These are phyloP conservation scores for Penicillium sp. DNA, from an alignment of 2,329 filamentous ascomycete species.

Conservation along the genomic window DNA sequence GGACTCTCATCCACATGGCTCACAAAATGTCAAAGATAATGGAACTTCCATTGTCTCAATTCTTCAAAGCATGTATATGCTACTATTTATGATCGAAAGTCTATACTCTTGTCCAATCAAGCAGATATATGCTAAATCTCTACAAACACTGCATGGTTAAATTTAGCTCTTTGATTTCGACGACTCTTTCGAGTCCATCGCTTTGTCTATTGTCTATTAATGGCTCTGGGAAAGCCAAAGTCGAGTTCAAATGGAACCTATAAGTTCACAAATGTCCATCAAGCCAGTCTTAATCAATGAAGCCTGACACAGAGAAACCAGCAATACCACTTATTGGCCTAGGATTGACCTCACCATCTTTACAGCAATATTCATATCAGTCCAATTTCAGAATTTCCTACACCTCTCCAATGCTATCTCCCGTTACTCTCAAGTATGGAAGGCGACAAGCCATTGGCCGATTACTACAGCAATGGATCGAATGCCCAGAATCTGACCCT, in stretches of 20 bases:
- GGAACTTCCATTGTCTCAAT: not conserved
- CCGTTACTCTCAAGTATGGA: not conserved
- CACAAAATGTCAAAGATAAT: not conserved
- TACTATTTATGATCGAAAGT: not conserved
- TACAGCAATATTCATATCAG: not conserved
- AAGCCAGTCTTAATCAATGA: not conserved
- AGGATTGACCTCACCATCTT: not conserved
- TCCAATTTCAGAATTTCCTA: too few relatives aligned
- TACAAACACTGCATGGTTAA: not conserved
- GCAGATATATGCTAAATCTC: too few relatives aligned
- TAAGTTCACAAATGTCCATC: not conserved
- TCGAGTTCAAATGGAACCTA: not conserved
- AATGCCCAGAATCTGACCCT: not conserved
- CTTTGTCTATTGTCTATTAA: not conserved
- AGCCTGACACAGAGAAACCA: not conserved
- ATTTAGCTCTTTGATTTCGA: not conserved
- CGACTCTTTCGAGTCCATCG: not conserved
- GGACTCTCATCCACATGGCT: too few relatives aligned
- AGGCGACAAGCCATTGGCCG: not conserved
- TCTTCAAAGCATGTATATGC: not conserved
- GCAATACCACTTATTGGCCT: not conserved
- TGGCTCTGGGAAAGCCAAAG: not conserved
- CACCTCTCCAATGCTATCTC: not conserved
- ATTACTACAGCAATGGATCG: not conserved
- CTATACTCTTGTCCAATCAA: not conserved